Evolutionary conservation across 2,329 filamentous ascomycete genomes (phyloP).

Genomic region (Fusarium annulatum): DNA sequence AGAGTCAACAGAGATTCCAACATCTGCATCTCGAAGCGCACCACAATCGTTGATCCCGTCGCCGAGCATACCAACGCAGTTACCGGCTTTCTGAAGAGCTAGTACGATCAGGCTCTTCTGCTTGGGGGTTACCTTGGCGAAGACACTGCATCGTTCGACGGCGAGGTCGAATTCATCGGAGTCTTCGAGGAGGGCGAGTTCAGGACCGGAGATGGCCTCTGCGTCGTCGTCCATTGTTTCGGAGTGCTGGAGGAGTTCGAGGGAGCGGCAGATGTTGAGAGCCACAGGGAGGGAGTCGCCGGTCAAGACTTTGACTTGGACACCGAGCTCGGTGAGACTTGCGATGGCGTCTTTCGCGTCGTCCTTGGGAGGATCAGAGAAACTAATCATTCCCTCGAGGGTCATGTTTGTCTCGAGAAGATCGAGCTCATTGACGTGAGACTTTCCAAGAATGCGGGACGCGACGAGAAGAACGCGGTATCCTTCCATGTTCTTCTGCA

Average conservation of each 20-base stretch:
- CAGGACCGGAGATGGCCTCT: not conserved
- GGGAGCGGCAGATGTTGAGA: conserved; percentile 2
- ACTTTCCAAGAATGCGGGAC: not conserved
- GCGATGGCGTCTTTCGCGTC: not conserved
- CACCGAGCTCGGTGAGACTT: not conserved
- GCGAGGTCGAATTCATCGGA: not conserved
- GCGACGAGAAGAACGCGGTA: not conserved
- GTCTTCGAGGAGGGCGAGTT: not conserved
- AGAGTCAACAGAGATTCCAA: conserved; percentile 6
- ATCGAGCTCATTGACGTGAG: not conserved
- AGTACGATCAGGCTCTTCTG: not conserved
- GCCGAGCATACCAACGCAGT: conserved; percentile 2
- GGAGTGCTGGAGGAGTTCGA: not conserved
- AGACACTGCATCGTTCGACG: not conserved
- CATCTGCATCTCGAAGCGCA: not conserved
- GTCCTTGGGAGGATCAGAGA: conserved; percentile 1
- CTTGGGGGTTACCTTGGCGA: conserved; percentile 3
- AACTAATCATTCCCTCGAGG: not conserved
- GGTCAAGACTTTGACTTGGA: not conserved
- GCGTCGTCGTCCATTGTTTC: not conserved
- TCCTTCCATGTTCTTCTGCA: not conserved
- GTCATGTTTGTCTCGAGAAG: not conserved
- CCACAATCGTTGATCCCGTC: not conserved
- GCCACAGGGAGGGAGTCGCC: not conserved
- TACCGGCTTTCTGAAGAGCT: not conserved